Conservation (phyloP, 2,329 filamentous ascomycete species). For the Arthrobotrys entomopaga region DNA sequence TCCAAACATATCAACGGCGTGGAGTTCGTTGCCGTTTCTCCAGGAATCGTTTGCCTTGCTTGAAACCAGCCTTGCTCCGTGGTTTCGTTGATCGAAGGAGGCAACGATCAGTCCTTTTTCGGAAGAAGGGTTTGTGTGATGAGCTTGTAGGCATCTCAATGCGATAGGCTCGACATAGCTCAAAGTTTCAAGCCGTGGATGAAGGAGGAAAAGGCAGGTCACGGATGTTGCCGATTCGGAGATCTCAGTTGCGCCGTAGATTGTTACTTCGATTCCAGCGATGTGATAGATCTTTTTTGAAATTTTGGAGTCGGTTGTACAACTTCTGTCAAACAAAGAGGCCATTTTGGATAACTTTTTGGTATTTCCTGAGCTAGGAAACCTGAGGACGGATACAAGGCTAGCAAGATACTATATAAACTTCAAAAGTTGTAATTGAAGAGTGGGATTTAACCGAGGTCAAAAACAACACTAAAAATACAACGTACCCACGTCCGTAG, state of each 20-base stretch:
- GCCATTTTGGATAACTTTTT: constrained; percentile 19
- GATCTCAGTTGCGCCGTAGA: constrained; percentile 84
- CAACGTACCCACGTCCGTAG: constrained; percentile 6
- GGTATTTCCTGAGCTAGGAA: neutral
- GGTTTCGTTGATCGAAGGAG: constrained; percentile 92
- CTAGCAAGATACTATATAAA: too few species aligned
- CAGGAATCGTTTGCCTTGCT: constrained; percentile 75
- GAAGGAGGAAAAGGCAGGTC: constrained; percentile 89
- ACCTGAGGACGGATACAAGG: neutral
- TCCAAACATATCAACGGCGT: constrained; percentile 92
- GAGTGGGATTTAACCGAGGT: constrained; percentile 12
- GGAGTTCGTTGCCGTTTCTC: constrained; percentile 78
- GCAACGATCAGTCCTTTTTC: constrained; percentile 76
- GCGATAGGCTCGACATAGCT: constrained; percentile 81
- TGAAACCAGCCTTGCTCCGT: constrained; percentile 71
- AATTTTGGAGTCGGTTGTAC: constrained; percentile 21
- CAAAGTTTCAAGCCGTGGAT: constrained; percentile 77
- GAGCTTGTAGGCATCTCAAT: constrained; percentile 73
- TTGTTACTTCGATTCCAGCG: constrained; percentile 78
- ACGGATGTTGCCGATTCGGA: constrained; percentile 67
- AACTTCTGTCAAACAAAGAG: constrained; percentile 31
- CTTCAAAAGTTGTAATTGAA: too few species aligned
- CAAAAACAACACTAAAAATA: constrained; percentile 12
- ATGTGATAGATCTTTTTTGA: constrained; percentile 66
- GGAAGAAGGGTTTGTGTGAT: constrained; percentile 66